These are phyloP conservation scores for Bodo saltans DNA, from an alignment of 78 protist genomes.

Conservation along the genomic window DNA sequence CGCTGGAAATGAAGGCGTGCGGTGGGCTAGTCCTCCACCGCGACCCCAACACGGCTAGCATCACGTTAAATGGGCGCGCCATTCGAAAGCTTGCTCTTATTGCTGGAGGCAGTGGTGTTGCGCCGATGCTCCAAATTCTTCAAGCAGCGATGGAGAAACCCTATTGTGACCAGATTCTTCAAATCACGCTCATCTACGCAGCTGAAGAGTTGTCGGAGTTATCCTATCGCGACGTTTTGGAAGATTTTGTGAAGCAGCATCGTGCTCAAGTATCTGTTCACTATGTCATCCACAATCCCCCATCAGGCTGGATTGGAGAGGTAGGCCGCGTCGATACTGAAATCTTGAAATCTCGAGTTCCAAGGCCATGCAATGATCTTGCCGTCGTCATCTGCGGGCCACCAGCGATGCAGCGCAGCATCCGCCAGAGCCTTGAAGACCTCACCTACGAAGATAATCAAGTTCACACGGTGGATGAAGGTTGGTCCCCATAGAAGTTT, in stretches of 20 bases:
- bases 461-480: too few species aligned
- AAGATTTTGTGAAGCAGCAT: background rate
- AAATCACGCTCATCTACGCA: background rate
- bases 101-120: slow-evolving; percentile 32
- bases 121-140: slow-evolving; percentile 32
- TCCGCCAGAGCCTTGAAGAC: background rate
- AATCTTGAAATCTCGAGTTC: background rate
- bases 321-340: slow-evolving; percentile 14
- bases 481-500: too few species aligned
- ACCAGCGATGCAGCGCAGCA: slow-evolving; percentile 15
- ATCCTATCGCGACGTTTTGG: background rate
- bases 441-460: background rate
- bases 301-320: background rate
- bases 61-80: background rate
- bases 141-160: background rate
- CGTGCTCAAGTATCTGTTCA: background rate
- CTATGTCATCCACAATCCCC: background rate
- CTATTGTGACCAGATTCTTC: background rate
- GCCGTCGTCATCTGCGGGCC: slow-evolving; percentile 28
- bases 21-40: background rate
- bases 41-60: background rate
- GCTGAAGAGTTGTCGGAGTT: background rate
- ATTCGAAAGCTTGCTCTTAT: background rate
- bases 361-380: background rate
- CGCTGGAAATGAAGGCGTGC: background rate